Conservation (phyloP, 2,329 filamentous ascomycete species). For the Metarhizium robertsii region DNA sequence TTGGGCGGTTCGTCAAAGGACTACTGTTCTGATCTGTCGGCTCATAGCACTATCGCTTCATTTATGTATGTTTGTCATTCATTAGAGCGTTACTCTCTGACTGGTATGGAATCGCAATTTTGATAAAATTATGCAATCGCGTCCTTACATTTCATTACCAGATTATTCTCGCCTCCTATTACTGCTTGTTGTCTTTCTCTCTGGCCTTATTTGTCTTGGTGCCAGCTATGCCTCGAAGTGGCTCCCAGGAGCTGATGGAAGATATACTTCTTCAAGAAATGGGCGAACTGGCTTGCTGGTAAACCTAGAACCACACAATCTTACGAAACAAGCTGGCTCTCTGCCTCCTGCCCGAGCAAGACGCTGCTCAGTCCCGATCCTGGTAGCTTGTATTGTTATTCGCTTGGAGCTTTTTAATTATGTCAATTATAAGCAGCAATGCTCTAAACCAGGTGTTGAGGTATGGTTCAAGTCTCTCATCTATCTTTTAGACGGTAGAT, state of each 20-base stretch:
- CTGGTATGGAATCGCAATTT: slow-evolving; percentile 25
- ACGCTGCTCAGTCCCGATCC: slow-evolving; percentile 32
- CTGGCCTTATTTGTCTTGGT: slow-evolving; percentile 30
- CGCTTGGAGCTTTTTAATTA: slow-evolving; percentile 39
- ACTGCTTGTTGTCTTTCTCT: slow-evolving; percentile 35
- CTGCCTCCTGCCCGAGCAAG: slow-evolving; percentile 36
- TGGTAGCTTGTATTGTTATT: slow-evolving; percentile 34
- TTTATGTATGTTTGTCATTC: slow-evolving; percentile 39
- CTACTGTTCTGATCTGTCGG: background rate
- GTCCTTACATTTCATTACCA: slow-evolving; percentile 16
- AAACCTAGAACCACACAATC: slow-evolving; percentile 12
- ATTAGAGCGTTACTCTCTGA: slow-evolving; percentile 37
- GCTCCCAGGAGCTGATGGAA: slow-evolving; percentile 36
- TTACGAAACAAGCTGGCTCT: slow-evolving; percentile 24
- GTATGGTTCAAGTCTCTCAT: slow-evolving; percentile 15
- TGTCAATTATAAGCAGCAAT: slow-evolving; percentile 39
- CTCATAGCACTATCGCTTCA: slow-evolving; percentile 32
- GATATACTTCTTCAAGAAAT: slow-evolving; percentile 27
- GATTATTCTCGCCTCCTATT: slow-evolving; percentile 40
- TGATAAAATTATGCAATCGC: background rate
- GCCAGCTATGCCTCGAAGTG: slow-evolving; percentile 34
- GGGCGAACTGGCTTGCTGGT: slow-evolving; percentile 12
- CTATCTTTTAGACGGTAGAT: background rate
- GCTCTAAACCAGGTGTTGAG: slow-evolving; percentile 39
- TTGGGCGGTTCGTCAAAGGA: background rate